Evolutionary conservation across 2,329 filamentous ascomycete species (phyloP).

Genomic region (Chaetomiaceae sp.): DNA sequence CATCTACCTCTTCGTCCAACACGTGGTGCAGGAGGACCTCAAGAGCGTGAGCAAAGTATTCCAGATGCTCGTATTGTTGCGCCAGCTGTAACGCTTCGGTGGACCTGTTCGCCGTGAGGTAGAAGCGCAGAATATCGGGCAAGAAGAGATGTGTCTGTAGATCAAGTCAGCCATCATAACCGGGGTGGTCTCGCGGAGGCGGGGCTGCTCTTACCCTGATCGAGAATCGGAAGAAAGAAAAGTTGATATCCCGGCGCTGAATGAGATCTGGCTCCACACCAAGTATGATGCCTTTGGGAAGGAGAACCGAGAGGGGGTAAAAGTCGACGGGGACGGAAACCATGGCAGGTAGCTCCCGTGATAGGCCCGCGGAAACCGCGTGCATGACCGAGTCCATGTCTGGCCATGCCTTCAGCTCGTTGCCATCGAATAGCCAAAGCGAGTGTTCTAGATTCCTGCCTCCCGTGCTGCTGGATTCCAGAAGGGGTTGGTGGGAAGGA

Average conservation of each 20-base stretch:
- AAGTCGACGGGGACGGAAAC: slow-evolving; percentile 86
- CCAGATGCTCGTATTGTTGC: slow-evolving; percentile 77
- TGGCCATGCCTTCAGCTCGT: slow-evolving; percentile 80
- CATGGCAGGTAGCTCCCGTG: slow-evolving; percentile 66
- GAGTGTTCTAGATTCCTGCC: slow-evolving; percentile 68
- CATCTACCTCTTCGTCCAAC: slow-evolving; percentile 89
- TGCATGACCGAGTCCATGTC: slow-evolving; percentile 80
- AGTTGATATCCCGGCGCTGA: slow-evolving; percentile 86
- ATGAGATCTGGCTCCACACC: slow-evolving; percentile 89
- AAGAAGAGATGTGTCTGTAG: slow-evolving; percentile 83
- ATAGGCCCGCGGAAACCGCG: slow-evolving; percentile 59
- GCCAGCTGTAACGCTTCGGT: slow-evolving; percentile 76
- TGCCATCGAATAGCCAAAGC: slow-evolving; percentile 90
- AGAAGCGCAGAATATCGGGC: slow-evolving; percentile 76
- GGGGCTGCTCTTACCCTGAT: slow-evolving; percentile 68
- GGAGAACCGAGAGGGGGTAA: slow-evolving; percentile 80
- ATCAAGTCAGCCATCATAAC: background rate
- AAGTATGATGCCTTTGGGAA: slow-evolving; percentile 85
- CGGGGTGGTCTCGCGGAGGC: background rate
- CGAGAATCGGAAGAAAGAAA: slow-evolving; percentile 82
- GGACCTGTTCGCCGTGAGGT: slow-evolving; percentile 71
- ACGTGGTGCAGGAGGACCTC: slow-evolving; percentile 91
- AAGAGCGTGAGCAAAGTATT: slow-evolving; percentile 89
- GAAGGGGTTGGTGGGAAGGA: slow-evolving; percentile 18
- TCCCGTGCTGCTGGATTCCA: slow-evolving; percentile 24